Base-by-base conservation (phyloP, 75 land plant genomes). In the Cunninghamia lanceolata region DNA sequence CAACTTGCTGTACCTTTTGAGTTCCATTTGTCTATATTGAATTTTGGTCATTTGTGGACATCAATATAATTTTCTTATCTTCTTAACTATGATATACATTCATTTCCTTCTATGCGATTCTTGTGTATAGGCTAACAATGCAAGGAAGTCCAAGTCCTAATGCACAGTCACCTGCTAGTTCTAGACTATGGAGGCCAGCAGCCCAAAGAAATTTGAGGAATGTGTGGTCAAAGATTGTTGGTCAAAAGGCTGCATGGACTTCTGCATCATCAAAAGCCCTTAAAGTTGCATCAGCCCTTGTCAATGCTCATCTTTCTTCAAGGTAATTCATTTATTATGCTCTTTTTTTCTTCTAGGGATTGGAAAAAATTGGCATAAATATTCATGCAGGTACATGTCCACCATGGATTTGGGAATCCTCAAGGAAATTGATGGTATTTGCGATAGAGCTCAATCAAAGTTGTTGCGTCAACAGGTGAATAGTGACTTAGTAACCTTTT, bases 131-230 rank as follows among this genome's bases (percentile, higher is more conserved):
- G 82, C 13, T 80, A 80, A 43, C 50, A 25, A 80, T 80, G 82
- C 45, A 80, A 80, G 84, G 84, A 39, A 56, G 84, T 21, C 40
- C 56, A 56, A 83, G 39, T 13, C 77, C 92, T 9, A 66, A 76
- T 25, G 87, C 89, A 34, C 78, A 86, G 7, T 89, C 89, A 9
- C 30, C 86, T 34, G 86, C 90, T 36, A 76, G 82, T 15, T 16
- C 80, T 3, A 82, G 97, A 88, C 86, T 95, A 39, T 96, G 96
- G 97, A 89, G 97, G 76, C 96, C 96, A 35, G 93, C 96, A 5
- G 97, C 97, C 2, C 97, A 95, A 84, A 82, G 94, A 30, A 94
- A 92, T 87, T 74, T 96, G 36, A 81, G 91, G 35, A 94, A 96
- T 78, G 91, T 91, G 36, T 96, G 96, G 97, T 90, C 94, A 3